phyloP scores from a whole-genome alignment of 768 basidiomycete species.

The Lactarius pseudohatsudake region DNA sequence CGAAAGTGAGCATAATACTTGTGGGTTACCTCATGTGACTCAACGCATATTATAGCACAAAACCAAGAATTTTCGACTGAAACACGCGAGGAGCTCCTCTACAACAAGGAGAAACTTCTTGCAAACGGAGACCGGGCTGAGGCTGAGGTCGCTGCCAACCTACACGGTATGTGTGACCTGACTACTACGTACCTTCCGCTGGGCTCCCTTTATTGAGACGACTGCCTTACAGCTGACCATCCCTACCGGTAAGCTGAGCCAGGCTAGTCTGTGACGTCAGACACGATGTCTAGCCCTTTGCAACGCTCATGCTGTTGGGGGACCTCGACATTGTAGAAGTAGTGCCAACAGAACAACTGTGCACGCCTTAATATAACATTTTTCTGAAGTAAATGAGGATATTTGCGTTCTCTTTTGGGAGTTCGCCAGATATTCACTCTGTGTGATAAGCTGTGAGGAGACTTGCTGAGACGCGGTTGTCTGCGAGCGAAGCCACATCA shows the following conservation, averaged over 20 bases:
- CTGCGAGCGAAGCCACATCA: background rate
- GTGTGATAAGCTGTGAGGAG: background rate
- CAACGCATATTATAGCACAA: conserved; percentile 59
- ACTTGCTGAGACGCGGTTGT: background rate
- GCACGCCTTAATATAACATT: conserved; percentile 14
- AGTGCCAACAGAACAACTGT: background rate
- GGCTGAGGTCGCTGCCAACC: conserved; percentile 95
- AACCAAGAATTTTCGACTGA: conserved; percentile 98
- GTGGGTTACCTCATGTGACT: conserved; percentile 5
- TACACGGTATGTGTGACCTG: conserved; percentile 64
- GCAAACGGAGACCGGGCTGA: conserved; percentile 96
- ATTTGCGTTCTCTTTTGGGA: background rate
- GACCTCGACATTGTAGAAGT: conserved; percentile 2
- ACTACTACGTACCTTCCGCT: background rate
- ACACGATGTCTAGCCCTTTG: background rate
- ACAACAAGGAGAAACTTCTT: conserved; percentile 99
- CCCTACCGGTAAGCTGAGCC: conserved; percentile 69
- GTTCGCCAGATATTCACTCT: background rate
- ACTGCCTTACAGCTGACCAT: conserved; percentile 64
- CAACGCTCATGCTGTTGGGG: background rate
- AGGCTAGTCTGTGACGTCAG: background rate
- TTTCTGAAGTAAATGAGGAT: background rate
- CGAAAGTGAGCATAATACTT: conserved; percentile 67
- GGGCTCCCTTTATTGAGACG: conserved; percentile 28
- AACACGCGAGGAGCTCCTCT: conserved; percentile 95